phyloP scores from a whole-genome alignment of 257 asterid species.

The Asclepias syriaca region DNA sequence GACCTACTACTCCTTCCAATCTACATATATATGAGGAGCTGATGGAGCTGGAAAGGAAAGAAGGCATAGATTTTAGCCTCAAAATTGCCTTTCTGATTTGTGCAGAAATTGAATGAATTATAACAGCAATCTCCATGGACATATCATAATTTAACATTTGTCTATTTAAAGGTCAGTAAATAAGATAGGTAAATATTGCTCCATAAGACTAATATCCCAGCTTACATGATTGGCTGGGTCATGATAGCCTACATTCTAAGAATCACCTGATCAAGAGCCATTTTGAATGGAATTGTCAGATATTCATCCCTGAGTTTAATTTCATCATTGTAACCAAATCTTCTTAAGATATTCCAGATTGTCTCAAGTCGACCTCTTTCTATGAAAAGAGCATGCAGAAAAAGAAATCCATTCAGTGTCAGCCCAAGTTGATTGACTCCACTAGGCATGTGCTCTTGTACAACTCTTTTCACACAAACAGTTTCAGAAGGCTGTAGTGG shows the following conservation, averaged over 20 bases:
- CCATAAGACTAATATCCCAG: not conserved
- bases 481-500: constrained; percentile 89
- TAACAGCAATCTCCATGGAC: not conserved
- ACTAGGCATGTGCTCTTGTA: constrained; percentile 80
- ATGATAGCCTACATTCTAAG: constrained; percentile 13
- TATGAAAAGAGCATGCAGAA: constrained; percentile 87
- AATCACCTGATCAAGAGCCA: constrained; percentile 89
- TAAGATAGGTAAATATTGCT: not conserved
- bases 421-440: constrained; percentile 90
- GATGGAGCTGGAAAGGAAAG: not conserved
- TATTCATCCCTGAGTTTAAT: constrained; percentile 70
- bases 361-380: constrained; percentile 92
- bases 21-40: not conserved
- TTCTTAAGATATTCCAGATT: constrained; percentile 85
- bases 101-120: not conserved
- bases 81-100: not conserved
- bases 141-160: not conserved
- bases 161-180: not conserved
- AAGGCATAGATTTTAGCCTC: not conserved
- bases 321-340: constrained; percentile 84
- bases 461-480: constrained; percentile 79
- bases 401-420: constrained; percentile 84
- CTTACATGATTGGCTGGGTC: not conserved
- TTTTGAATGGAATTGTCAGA: constrained; percentile 63
- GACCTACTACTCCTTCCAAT: not conserved